Percentiles rank a stretch among this genome's conserved stretches.
Conservation (phyloP, 83 land plant species). For the Diphasiastrum complanatum region DNA sequence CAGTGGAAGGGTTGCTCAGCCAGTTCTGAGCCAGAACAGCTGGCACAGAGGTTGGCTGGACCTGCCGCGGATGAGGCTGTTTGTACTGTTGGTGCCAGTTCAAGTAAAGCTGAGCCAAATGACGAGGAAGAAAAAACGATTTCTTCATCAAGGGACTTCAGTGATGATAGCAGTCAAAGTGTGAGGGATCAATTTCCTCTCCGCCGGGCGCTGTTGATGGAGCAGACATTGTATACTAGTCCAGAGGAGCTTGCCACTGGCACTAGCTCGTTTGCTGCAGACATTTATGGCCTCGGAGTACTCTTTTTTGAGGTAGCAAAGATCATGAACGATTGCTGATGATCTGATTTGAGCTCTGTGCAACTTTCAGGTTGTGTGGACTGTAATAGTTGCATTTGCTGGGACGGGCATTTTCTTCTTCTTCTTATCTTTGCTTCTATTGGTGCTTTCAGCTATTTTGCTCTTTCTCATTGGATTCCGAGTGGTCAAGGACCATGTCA, state of each 20-base stretch:
- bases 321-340: too few species aligned
- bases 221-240: slow-evolving; percentile 12
- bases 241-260: slow-evolving; percentile 10
- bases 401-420: too few species aligned
- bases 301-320: slow-evolving; percentile 17
- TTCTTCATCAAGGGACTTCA: neutral
- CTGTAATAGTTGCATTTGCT: too few species aligned
- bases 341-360: too few species aligned
- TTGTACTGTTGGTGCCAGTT: neutral
- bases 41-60: neutral
- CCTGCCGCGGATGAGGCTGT: neutral
- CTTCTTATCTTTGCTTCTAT: too few species aligned
- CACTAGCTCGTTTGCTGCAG: slow-evolving; percentile 2
- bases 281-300: slow-evolving; percentile 9
- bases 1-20: neutral
- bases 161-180: too few species aligned
- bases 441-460: too few species aligned
- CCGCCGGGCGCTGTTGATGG: neutral
- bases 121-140: neutral
- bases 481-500: too few species aligned
- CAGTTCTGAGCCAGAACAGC: neutral
- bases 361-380: too few species aligned
- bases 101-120: neutral
- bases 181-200: neutral
- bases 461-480: too few species aligned